phyloP scores from a whole-genome alignment of 257 asterid species.

The Osmanthus fragrans region DNA sequence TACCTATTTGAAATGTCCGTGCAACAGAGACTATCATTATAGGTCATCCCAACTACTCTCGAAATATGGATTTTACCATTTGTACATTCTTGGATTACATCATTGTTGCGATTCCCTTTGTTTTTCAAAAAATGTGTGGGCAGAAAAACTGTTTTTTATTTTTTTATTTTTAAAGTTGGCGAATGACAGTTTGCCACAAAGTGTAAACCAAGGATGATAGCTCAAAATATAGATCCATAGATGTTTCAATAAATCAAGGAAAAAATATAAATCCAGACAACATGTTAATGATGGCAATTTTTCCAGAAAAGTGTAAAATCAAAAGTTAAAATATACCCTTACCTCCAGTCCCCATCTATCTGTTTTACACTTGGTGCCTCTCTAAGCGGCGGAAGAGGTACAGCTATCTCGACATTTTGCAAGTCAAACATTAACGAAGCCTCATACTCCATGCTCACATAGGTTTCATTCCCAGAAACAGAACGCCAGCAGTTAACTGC shows the following conservation, averaged over 20 bases:
- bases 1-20: too few relatives aligned
- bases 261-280: neutral
- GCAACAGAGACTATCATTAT: too few relatives aligned
- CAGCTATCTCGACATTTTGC: conserved; percentile 64
- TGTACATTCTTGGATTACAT: too few relatives aligned
- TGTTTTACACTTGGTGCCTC: conserved; percentile 63
- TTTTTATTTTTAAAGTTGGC: too few relatives aligned
- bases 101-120: too few relatives aligned
- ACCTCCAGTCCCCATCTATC: conserved; percentile 81
- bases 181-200: too few relatives aligned
- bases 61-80: too few relatives aligned
- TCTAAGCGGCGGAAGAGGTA: conserved; percentile 69
- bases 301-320: neutral
- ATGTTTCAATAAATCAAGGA: neutral
- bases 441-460: conserved; percentile 67
- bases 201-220: too few relatives aligned
- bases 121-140: too few relatives aligned
- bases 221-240: neutral
- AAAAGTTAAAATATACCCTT: conserved; percentile 7
- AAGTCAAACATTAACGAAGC: conserved; percentile 58
- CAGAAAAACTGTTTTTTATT: too few relatives aligned
- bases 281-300: neutral
- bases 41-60: too few relatives aligned
- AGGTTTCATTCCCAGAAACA: conserved; percentile 68
- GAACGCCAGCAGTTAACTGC: conserved; percentile 82